Evolutionary conservation across 2,329 filamentous ascomycete species (phyloP), one percentile per base, ranked within the genome.

Genomic region (Simplicillium aogashimaense): DNA sequence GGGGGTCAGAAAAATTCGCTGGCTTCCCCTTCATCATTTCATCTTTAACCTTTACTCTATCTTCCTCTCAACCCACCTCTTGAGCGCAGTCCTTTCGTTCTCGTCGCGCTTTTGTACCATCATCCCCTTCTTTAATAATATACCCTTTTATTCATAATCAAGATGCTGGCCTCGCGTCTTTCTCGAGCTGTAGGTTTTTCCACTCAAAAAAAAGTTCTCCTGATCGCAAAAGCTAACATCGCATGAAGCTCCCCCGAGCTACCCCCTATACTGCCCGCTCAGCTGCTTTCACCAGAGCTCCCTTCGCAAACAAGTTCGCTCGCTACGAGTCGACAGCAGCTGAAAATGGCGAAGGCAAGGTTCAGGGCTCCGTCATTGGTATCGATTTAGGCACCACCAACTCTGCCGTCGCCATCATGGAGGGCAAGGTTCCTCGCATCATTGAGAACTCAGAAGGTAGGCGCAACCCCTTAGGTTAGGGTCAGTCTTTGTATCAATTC

Each of bases 381-480:
- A 95, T 97, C 64, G 90, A 97, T 76, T 71, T 97, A 59, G 90
- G 90, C 61, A 97, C 90, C 61, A 97, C 90, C 56, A 97, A 97
- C 79, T 95, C 90, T 45, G 90, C 90, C 42, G 90, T 97, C 46
- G 90, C 89, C 58, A 74, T 97, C 50, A 95, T 97, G 89, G 90
- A 97, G 76, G 92, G 90, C 68, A 94, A 94, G 75, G 69, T 76
- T 42, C 87, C 90, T 55, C 87, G 83, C 69, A 97, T 97, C 64
- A 97, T 97, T 64, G 90, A 95, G 70, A 97, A 97, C 78, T 74
- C 89, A 20, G 90, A 97, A 75, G 89, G 87, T 88, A 70, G 57
- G 69, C 43, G 15, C 13, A 25, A 25, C 20, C 9, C 20, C 20
- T 9, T 25, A 25, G 6, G 9, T n/a, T n/a, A n/a, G n/a, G n/a